phyloP scores from a whole-genome alignment of 129 eudicot species.

The Kitagawia praeruptora region DNA sequence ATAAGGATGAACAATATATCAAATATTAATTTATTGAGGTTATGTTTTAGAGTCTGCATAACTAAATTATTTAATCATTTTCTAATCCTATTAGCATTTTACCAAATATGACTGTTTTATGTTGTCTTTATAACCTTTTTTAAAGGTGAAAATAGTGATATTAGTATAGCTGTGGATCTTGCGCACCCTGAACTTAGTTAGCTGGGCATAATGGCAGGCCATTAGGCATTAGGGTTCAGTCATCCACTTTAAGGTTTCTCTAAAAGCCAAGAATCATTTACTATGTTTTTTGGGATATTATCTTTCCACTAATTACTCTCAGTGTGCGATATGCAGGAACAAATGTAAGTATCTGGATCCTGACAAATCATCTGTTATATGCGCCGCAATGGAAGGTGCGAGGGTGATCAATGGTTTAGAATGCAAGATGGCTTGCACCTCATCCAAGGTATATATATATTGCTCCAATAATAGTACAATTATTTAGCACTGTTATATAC shows the following conservation, averaged over 20 bases:
- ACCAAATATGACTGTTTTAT: background rate
- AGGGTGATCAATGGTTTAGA: constrained; percentile 68
- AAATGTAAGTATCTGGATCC: constrained; percentile 35
- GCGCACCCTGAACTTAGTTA: too few relatives aligned
- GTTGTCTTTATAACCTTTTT: background rate
- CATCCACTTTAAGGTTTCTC: background rate
- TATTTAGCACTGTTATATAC: background rate
- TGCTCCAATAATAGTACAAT: background rate
- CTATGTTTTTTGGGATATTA: background rate
- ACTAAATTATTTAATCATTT: background rate
- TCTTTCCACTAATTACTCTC: background rate
- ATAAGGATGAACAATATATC: too few relatives aligned
- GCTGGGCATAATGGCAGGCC: too few relatives aligned
- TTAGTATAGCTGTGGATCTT: background rate
- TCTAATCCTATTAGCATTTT: background rate
- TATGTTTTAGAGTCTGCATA: background rate
- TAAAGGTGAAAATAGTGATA: background rate
- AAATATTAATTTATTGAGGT: background rate
- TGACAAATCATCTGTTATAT: constrained; percentile 51
- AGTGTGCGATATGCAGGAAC: constrained; percentile 40
- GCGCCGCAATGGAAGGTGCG: constrained; percentile 56
- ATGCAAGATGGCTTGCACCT: constrained; percentile 76
- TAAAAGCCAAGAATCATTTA: background rate
- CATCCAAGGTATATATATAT: constrained; percentile 57
- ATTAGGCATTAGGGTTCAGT: background rate